Evolutionary conservation across 352 stramenopile species (phyloP), one percentile per base, ranked within the genome.

Genomic region (Aphanomyces cochlioides): DNA sequence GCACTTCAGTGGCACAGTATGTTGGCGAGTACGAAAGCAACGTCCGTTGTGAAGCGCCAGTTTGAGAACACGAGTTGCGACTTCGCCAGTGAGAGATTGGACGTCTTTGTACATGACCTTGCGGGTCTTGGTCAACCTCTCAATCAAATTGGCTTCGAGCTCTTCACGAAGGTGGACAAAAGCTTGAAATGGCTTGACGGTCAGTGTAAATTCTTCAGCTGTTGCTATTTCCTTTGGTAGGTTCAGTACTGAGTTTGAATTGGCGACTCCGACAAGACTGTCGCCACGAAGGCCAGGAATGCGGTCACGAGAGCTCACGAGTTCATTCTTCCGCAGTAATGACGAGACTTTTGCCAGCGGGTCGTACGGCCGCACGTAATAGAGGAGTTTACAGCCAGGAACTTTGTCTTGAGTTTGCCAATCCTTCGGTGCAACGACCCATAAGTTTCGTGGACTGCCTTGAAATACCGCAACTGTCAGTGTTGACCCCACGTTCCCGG

Each of bases 1-100:
- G 8, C 79, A 77, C 45, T 94, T 90, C 2, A 96, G 74, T 1
- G 84, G 76, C 5, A 96, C 69, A 3, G 75, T 92, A 53, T 86
- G 79, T 39, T 88, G 73, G 17, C 79, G 74, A 12, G 85, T 89
- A 28, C 82, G 76, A 50, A 96, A 92, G 54, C 82, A 87, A 4
- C 90, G 78, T 5, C 90, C 92, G 69, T 97, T 98, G 73, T 98
- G 92, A 7, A 96, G 77, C 5, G 86, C 87, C 19, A 97, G 57
- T 72, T 93, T 94, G 12, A 97, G 65, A 8, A 91, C 79, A 5
- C 91, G 78, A 28, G 82, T 80, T 1, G 90, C 87, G 12, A 96
- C 76, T 45, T 93, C 78, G 1, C 85, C 84, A 60, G 82, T 74
- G 43, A 93, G 79, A 19, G 70, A 79, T 3, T 69, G 66, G 0